Conservation (phyloP, 1,139 yeast species). For the Yamadazyma dushanensis region DNA sequence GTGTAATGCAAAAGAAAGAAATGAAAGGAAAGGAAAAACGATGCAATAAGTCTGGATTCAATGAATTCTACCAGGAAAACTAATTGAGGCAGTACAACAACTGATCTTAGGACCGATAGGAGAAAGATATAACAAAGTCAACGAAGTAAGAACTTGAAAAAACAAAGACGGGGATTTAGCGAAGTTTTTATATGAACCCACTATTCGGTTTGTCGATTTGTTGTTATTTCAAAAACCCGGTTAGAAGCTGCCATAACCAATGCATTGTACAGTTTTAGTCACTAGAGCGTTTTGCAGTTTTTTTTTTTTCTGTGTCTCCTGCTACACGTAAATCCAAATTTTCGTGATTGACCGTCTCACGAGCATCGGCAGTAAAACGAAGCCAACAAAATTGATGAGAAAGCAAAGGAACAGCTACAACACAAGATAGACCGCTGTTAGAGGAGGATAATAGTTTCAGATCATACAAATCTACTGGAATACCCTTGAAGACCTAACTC, state of each 20-base stretch:
- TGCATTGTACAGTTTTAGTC: constrained; percentile 2
- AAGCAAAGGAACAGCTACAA: too few relatives aligned
- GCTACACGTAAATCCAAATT: constrained; percentile 2
- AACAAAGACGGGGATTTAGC: constrained; percentile 1
- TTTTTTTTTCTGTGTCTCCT: constrained; percentile 3
- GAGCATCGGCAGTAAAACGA: not conserved
- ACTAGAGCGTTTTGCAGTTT: constrained; percentile 3
- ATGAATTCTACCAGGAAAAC: not conserved
- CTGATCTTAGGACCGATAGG: too few relatives aligned
- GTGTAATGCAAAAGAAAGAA: constrained; percentile 1
- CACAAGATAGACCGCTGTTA: too few relatives aligned
- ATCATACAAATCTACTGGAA: too few relatives aligned
- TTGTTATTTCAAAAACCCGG: not conserved
- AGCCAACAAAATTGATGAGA: too few relatives aligned
- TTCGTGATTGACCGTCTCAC: constrained; percentile 5
- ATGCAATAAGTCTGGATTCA: constrained; percentile 1
- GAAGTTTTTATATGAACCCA: constrained; percentile 1
- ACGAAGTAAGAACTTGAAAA: not conserved
- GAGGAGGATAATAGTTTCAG: not conserved
- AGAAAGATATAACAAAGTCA: constrained; percentile 1
- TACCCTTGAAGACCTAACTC: too few relatives aligned
- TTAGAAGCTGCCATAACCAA: constrained; percentile 1
- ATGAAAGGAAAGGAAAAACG: not conserved
- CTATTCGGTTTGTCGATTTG: not conserved
- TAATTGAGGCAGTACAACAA: too few relatives aligned